Conservation (phyloP, 2,329 filamentous ascomycete species). For the Talaromyces sp. region DNA sequence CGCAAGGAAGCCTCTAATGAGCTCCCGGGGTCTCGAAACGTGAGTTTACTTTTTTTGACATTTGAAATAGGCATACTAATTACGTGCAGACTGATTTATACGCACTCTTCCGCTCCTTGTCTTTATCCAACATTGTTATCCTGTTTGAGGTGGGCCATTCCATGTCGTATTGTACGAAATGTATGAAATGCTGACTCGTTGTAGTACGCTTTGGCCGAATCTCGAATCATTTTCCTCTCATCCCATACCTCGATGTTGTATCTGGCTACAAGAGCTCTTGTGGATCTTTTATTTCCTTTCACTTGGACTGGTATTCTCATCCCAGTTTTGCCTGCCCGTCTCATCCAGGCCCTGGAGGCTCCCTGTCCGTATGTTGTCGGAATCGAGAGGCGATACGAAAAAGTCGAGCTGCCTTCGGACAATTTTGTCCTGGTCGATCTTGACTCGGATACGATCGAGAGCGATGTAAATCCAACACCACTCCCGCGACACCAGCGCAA, state of each 20-base stretch:
- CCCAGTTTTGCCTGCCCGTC: conserved; percentile 76
- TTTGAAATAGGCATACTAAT: conserved; percentile 11
- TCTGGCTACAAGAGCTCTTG: conserved; percentile 80
- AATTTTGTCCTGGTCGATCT: conserved; percentile 94
- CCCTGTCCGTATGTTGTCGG: conserved; percentile 97
- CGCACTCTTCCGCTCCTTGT: conserved; percentile 82
- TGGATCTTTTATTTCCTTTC: conserved; percentile 79
- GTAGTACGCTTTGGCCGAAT: conserved; percentile 78
- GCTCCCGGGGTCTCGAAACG: conserved; percentile 79
- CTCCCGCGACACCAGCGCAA: conserved; percentile 84
- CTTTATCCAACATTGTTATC: conserved; percentile 84
- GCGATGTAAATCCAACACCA: conserved; percentile 68
- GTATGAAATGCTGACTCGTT: not conserved
- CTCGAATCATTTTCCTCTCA: conserved; percentile 90
- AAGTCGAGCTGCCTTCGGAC: conserved; percentile 69
- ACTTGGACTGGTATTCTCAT: conserved; percentile 95
- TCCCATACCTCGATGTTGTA: conserved; percentile 96
- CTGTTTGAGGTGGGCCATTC: conserved; percentile 63
- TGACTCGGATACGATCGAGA: conserved; percentile 84
- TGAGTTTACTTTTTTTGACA: conserved; percentile 16
- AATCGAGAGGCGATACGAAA: conserved; percentile 77
- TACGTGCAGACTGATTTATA: conserved; percentile 69
- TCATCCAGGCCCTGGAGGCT: conserved; percentile 86
- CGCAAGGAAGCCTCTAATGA: conserved; percentile 91
- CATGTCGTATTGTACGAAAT: not conserved